These are phyloP conservation scores for Aspergillus pseudoterreus DNA, from an alignment of 2,329 filamentous ascomycete genomes.

Conservation along the genomic window DNA sequence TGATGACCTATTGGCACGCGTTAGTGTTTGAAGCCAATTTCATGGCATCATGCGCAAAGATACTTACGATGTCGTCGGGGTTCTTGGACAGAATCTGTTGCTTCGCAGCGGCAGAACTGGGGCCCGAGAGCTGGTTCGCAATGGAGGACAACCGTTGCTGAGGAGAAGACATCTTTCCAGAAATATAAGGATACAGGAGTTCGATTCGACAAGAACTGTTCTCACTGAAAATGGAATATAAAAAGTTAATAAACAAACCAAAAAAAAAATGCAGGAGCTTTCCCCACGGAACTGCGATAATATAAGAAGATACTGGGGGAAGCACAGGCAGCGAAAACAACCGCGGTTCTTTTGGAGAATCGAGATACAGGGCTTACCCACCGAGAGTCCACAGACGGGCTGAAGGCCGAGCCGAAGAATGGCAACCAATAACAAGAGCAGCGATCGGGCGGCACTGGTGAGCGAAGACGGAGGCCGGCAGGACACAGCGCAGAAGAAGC, in stretches of 20 bases:
- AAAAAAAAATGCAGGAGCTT: background rate
- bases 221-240: background rate
- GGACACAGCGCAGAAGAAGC: constrained; percentile 6
- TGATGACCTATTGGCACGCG: constrained; percentile 32
- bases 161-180: constrained; percentile 32
- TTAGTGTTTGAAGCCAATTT: background rate
- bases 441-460: background rate
- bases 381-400: background rate
- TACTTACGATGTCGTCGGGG: constrained; percentile 38
- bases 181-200: background rate
- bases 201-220: background rate
- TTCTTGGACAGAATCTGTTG: constrained; percentile 33
- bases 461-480: background rate
- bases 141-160: constrained; percentile 41
- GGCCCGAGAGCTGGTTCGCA: constrained; percentile 36
- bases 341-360: constrained; percentile 8
- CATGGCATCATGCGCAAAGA: background rate
- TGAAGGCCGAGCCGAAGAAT: constrained; percentile 10
- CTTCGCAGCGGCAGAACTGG: constrained; percentile 23
- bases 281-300: constrained; percentile 2
- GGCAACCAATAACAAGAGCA: constrained; percentile 1
- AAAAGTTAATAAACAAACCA: background rate
- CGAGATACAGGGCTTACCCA: background rate
- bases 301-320: background rate
- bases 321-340: constrained; percentile 2